These are phyloP conservation scores for Sanghuangporus baumii DNA, from an alignment of 1,284 basidiomycete species.

Conservation along the genomic window DNA sequence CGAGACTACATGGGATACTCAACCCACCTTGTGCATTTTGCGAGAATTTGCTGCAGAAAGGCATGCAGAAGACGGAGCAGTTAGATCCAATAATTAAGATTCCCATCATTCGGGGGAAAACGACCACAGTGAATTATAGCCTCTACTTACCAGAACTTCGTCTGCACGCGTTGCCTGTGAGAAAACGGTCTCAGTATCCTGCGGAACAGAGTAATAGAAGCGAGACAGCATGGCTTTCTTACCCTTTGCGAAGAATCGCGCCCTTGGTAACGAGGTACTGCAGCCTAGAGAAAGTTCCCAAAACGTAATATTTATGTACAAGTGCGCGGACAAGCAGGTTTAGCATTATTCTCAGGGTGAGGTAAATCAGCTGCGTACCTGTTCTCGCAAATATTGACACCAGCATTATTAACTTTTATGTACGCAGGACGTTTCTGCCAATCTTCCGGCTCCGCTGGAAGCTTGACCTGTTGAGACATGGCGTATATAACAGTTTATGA, in stretches of 20 bases:
- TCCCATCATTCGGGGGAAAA: conserved; percentile 17
- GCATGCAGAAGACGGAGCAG: conserved; percentile 15
- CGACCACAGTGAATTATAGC: conserved; percentile 3
- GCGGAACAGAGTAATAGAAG: conserved; percentile 9
- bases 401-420: conserved; percentile 68
- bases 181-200: background rate
- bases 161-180: conserved; percentile 64
- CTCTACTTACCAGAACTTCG: conserved; percentile 64
- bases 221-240: conserved; percentile 22
- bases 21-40: conserved; percentile 53
- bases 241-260: conserved; percentile 79
- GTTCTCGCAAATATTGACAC: conserved; percentile 74
- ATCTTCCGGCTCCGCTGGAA: conserved; percentile 76
- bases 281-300: conserved; percentile 39
- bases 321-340: background rate
- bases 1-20: background rate
- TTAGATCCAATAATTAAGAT: conserved; percentile 21
- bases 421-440: conserved; percentile 77
- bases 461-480: conserved; percentile 52
- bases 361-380: conserved; percentile 38
- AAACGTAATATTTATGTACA: background rate
- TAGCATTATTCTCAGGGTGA: background rate
- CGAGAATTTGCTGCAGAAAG: conserved; percentile 60
- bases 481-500: background rate
- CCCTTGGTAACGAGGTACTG: conserved; percentile 81